Percentiles rank a stretch among this genome's conserved stretches.
Conservation (phyloP, 805 yeast genomes). For the Candida sphagnicola region DNA sequence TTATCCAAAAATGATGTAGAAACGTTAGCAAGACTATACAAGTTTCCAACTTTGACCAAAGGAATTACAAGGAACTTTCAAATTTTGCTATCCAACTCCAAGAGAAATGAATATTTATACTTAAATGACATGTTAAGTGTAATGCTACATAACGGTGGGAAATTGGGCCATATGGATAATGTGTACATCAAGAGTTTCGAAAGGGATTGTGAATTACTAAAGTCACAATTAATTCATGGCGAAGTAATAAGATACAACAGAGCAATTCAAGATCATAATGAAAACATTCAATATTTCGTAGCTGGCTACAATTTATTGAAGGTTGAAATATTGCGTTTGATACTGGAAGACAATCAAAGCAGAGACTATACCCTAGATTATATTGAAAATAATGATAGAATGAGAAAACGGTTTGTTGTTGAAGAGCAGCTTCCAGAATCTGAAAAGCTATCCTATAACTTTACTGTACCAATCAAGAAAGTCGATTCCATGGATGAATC, state of each 20-base stretch:
- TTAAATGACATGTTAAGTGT: slow-evolving; percentile 30
- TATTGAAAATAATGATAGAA: slow-evolving; percentile 66
- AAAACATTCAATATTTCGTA: slow-evolving; percentile 48
- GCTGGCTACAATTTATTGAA: slow-evolving; percentile 46
- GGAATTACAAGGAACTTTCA: slow-evolving; percentile 23
- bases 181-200: slow-evolving; percentile 30
- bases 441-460: slow-evolving; percentile 39
- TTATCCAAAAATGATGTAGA: slow-evolving; percentile 36
- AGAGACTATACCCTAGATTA: slow-evolving; percentile 53
- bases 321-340: slow-evolving; percentile 36
- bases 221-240: slow-evolving; percentile 30
- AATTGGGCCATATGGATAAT: slow-evolving; percentile 26
- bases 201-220: slow-evolving; percentile 32
- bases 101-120: slow-evolving; percentile 15
- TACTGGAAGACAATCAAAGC: slow-evolving; percentile 11
- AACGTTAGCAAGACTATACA: slow-evolving; percentile 21
- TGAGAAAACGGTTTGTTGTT: slow-evolving; percentile 57
- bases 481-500: slow-evolving; percentile 8
- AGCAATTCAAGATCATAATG: slow-evolving; percentile 61
- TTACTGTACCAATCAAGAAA: slow-evolving; percentile 34
- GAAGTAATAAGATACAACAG: slow-evolving; percentile 51
- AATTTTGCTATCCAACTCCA: slow-evolving; percentile 15
- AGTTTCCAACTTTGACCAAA: slow-evolving; percentile 25
- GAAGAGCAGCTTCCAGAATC: slow-evolving; percentile 46
- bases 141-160: slow-evolving; percentile 34